Conservation (phyloP, 768 basidiomycete species). For the Suillus alpinus region DNA sequence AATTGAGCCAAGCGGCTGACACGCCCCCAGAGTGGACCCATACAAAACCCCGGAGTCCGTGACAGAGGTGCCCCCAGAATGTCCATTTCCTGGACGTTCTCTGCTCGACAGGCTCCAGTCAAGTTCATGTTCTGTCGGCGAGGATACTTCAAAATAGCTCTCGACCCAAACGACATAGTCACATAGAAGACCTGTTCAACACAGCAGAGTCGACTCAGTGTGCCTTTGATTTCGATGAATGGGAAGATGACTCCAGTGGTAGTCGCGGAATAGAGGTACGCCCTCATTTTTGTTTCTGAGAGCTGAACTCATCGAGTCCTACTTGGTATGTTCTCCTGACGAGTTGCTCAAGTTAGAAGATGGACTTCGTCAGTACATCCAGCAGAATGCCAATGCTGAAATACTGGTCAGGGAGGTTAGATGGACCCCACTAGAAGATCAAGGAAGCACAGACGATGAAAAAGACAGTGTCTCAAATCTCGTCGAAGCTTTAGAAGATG, state of each 20-base stretch:
- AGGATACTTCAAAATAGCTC: slow-evolving; percentile 48
- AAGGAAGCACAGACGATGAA: slow-evolving; percentile 38
- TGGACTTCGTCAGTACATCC: slow-evolving; percentile 25
- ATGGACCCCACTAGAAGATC: slow-evolving; percentile 49
- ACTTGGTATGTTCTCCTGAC: slow-evolving; percentile 48
- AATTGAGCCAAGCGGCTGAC: too few species aligned
- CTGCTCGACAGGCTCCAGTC: slow-evolving; percentile 59
- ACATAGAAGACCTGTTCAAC: slow-evolving; percentile 38
- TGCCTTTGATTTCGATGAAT: slow-evolving; percentile 45
- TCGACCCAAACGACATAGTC: slow-evolving; percentile 33
- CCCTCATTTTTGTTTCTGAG: slow-evolving; percentile 2
- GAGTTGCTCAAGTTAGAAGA: slow-evolving; percentile 37
- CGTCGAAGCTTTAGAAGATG: slow-evolving; percentile 50
- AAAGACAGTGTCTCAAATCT: slow-evolving; percentile 39
- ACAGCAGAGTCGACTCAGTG: slow-evolving; percentile 18
- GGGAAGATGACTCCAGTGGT: slow-evolving; percentile 29
- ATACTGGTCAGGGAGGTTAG: slow-evolving; percentile 50
- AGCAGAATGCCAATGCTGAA: slow-evolving; percentile 30
- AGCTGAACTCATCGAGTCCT: not conserved
- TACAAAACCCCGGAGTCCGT: too few species aligned
- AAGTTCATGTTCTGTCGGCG: slow-evolving; percentile 61
- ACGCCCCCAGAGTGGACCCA: too few species aligned
- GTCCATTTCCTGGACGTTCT: too few species aligned
- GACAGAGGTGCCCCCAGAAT: too few species aligned
- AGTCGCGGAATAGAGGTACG: slow-evolving; percentile 35